Evolutionary conservation across 2,329 filamentous ascomycete genomes (phyloP).

Genomic region (Trichothecium sympodiale): DNA sequence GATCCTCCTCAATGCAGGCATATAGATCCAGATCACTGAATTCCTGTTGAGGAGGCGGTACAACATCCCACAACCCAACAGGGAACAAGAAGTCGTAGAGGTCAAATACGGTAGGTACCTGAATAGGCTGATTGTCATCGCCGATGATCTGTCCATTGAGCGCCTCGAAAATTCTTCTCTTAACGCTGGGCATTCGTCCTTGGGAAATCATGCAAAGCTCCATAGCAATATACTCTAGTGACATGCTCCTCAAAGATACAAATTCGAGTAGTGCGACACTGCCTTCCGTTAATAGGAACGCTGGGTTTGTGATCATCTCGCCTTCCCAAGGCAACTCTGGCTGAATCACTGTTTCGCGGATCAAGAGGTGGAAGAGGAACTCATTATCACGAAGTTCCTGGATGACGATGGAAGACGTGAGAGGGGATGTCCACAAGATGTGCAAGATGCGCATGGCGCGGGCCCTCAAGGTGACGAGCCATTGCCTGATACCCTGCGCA

Average conservation of each 20-base stretch:
- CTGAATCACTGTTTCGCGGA: conserved; percentile 60
- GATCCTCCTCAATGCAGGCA: conserved; percentile 49
- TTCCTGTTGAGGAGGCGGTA: conserved; percentile 43
- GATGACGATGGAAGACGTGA: conserved; percentile 67
- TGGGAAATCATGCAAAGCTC: conserved; percentile 73
- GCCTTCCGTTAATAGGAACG: conserved; percentile 60
- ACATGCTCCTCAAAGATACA: conserved; percentile 62
- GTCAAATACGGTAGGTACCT: conserved; percentile 74
- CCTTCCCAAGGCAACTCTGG: conserved; percentile 66
- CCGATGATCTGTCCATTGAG: conserved; percentile 67
- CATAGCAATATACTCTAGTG: conserved; percentile 74
- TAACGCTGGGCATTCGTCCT: conserved; percentile 57
- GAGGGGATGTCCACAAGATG: conserved; percentile 70
- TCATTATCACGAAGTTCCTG: conserved; percentile 70
- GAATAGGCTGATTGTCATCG: conserved; percentile 53
- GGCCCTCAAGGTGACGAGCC: conserved; percentile 59
- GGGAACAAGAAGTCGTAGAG: conserved; percentile 76
- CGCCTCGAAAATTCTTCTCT: conserved; percentile 56
- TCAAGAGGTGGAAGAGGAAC: conserved; percentile 67
- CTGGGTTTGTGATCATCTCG: conserved; percentile 42
- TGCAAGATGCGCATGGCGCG: conserved; percentile 64
- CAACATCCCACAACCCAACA: conserved; percentile 36
- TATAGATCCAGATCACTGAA: conserved; percentile 59
- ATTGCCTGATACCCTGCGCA: conserved; percentile 49
- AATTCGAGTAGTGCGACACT: conserved; percentile 66